Evolutionary conservation across 1,284 basidiomycete species (phyloP), one percentile per base, ranked within the genome.

Genomic region (Phellinidium pouzarii): DNA sequence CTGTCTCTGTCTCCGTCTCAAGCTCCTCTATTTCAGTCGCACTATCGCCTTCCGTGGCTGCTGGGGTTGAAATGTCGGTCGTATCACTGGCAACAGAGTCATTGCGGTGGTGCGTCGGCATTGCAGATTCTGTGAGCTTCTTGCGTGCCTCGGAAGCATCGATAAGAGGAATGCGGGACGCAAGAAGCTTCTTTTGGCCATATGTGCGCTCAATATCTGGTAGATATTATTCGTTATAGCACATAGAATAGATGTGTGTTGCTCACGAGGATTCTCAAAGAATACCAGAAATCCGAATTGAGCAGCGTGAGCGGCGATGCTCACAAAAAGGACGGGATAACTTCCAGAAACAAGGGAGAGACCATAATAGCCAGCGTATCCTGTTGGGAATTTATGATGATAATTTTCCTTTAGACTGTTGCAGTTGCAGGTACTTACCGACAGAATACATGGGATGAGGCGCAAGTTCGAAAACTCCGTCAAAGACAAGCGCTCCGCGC

Each of bases 211-310:
- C 91, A 57, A 97, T 97, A 65, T 97, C 91, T 94, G 55, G 5
- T 17, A 12, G 11, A 37, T 47, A 11, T 29, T 19, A 19, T 8
- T 48, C 19, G 19, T 5, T 22, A 29, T 26, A 20, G 14, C 25
- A 23, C 7, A 52, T n/a, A 36, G 17, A 26, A 17, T 17, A 6
- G 27, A 41, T n/a, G n/a, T n/a, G 14, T 38, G 19, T 43, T 17
- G 68, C 90, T 69, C 65, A 91, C 94, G 95, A 56, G 95, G 95
- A 64, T 95, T 97, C 71, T 98, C 95, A 62, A 99, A 99, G 68
- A 86, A 87, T n/a, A 94, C 77, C 52, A 99, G 75, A 77, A 99
- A 99, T 3, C 87, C 90, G 68, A 98, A 98, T 65, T 99, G 95
- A 11, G 89, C 87, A 0, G 92, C 89, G 66, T 99, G 96, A 0